Conservation (phyloP, 2,329 filamentous ascomycete species). For the Emmonsiellopsis sp. region DNA sequence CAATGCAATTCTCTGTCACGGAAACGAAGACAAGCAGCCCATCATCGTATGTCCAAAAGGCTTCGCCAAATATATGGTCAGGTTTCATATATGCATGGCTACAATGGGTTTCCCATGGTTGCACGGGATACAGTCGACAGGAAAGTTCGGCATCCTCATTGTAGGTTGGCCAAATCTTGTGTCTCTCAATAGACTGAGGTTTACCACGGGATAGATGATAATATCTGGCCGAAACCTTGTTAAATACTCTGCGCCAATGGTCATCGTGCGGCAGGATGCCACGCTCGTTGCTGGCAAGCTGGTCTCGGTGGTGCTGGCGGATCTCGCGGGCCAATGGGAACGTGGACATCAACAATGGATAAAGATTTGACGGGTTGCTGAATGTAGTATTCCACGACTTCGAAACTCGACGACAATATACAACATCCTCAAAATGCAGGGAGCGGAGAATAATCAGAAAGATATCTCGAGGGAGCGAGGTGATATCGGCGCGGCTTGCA, state of each 20-base stretch:
- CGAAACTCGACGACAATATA: conserved; percentile 46
- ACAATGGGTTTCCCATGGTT: conserved; percentile 32
- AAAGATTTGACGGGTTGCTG: conserved; percentile 37
- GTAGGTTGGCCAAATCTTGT: conserved; percentile 24
- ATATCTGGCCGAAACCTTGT: conserved; percentile 46
- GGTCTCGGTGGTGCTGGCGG: conserved; percentile 22
- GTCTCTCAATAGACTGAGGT: conserved; percentile 39
- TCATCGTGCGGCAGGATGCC: conserved; percentile 4
- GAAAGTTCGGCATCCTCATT: conserved; percentile 23
- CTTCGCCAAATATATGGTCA: conserved; percentile 27
- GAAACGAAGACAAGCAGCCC: conserved; percentile 47
- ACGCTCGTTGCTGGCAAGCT: background rate
- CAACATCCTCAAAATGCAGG: conserved; percentile 41
- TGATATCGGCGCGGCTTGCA: background rate
- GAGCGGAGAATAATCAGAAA: conserved; percentile 46
- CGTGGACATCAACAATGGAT: conserved; percentile 40
- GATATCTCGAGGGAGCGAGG: conserved; percentile 46
- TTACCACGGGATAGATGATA: conserved; percentile 41
- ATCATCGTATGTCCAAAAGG: conserved; percentile 49
- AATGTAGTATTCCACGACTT: conserved; percentile 42
- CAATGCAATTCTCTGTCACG: conserved; percentile 23
- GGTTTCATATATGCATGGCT: conserved; percentile 23
- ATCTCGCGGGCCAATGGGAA: conserved; percentile 48
- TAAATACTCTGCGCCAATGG: conserved; percentile 31
- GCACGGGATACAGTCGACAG: conserved; percentile 33